These are phyloP conservation scores for Plantago ovata DNA, from an alignment of 257 asterid species.

Conservation along the genomic window DNA sequence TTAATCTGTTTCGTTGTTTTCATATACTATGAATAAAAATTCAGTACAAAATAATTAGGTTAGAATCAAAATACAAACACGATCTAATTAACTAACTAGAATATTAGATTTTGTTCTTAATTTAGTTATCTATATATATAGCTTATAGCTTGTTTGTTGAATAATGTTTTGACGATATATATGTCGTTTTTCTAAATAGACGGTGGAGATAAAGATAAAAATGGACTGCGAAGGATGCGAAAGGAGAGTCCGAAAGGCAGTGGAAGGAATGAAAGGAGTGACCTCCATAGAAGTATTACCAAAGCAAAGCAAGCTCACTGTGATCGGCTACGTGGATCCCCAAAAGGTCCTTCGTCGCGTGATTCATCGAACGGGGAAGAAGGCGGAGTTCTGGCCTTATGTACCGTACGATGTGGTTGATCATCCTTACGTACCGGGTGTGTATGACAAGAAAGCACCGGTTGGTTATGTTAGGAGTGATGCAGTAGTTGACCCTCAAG, in stretches of 20 bases:
- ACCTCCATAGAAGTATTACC: slow-evolving; percentile 60
- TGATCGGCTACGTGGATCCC: slow-evolving; percentile 76
- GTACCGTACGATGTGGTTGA: slow-evolving; percentile 87
- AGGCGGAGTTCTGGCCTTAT: slow-evolving; percentile 92
- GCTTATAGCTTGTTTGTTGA: background rate
- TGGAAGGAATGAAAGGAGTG: slow-evolving; percentile 97
- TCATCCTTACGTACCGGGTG: slow-evolving; percentile 86
- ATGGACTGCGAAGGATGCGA: slow-evolving; percentile 98
- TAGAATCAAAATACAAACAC: no score
- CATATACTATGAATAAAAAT: background rate
- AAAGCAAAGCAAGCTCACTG: slow-evolving; percentile 86
- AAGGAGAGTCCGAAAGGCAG: slow-evolving; percentile 74
- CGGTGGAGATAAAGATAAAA: slow-evolving; percentile 88
- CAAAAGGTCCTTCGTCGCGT: slow-evolving; percentile 79
- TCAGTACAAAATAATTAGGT: background rate
- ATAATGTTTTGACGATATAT: background rate
- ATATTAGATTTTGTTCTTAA: slow-evolving; percentile 3
- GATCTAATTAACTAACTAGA: no score
- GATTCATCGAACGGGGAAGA: slow-evolving; percentile 86
- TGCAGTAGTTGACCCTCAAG: slow-evolving; percentile 42
- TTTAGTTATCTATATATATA: background rate
- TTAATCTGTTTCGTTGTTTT: background rate
- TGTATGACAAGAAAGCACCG: slow-evolving; percentile 86
- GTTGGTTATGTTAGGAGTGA: slow-evolving; percentile 84
- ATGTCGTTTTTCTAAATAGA: slow-evolving; percentile 32